phyloP scores from a whole-genome alignment of 108 stramenopile genomes.

The Nitzschia sp. region DNA sequence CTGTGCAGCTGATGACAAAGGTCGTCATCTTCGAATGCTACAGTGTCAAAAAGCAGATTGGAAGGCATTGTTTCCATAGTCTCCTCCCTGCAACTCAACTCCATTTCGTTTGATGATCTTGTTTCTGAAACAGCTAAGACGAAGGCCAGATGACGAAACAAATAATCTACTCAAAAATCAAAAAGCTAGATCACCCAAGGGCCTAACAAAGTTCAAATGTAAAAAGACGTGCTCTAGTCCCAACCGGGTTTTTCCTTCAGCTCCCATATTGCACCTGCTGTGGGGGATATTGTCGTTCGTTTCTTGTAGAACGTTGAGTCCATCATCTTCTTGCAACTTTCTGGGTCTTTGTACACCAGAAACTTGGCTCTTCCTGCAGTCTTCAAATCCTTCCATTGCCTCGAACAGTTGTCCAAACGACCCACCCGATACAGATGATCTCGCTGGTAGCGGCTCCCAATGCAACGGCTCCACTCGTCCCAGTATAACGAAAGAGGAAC shows the following conservation, averaged over 20 bases:
- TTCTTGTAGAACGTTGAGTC: slow-evolving; percentile 64
- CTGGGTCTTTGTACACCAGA: slow-evolving; percentile 33
- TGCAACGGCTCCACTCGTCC: slow-evolving; percentile 83
- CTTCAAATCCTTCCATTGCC: slow-evolving; percentile 77
- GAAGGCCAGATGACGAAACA: too few relatives aligned
- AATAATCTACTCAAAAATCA: too few relatives aligned
- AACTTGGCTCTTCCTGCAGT: slow-evolving; percentile 64
- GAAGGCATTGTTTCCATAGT: too few relatives aligned
- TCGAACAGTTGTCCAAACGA: slow-evolving; percentile 64
- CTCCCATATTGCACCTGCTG: slow-evolving; percentile 86
- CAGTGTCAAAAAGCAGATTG: too few relatives aligned
- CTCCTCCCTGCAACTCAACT: too few relatives aligned
- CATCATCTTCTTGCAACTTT: slow-evolving; percentile 53
- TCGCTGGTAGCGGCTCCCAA: slow-evolving; percentile 67
- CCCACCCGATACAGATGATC: slow-evolving; percentile 79
- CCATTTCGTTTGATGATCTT: too few relatives aligned
- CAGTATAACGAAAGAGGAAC: slow-evolving; percentile 36
- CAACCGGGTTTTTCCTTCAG: slow-evolving; percentile 81
- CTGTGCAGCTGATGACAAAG: too few relatives aligned
- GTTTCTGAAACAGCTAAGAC: too few relatives aligned
- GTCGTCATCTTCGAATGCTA: too few relatives aligned
- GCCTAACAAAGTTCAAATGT: too few relatives aligned
- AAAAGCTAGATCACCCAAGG: too few relatives aligned
- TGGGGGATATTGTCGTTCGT: slow-evolving; percentile 65
- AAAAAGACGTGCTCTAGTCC: slow-evolving; percentile 24